phyloP scores from a whole-genome alignment of 805 yeast genomes.

The Barnettozyma salicaria region DNA sequence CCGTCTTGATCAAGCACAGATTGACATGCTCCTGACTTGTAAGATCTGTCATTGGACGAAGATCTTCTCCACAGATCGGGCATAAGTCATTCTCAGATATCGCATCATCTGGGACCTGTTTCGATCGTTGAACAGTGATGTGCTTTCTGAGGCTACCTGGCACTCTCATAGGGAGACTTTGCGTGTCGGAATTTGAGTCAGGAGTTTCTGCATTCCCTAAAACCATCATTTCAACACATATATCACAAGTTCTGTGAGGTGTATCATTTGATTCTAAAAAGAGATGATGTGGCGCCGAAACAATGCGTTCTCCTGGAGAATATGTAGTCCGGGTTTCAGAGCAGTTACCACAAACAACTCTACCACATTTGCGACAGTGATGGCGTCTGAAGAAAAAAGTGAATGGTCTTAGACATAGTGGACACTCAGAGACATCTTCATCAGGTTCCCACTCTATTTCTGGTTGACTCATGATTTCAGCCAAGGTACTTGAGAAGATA shows the following conservation, averaged over 20 bases:
- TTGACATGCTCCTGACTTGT: slow-evolving; percentile 62
- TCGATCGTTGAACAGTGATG: slow-evolving; percentile 8
- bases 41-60: slow-evolving; percentile 15
- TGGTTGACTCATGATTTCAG: neutral
- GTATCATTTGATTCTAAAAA: slow-evolving; percentile 44
- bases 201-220: slow-evolving; percentile 3
- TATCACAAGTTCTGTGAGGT: slow-evolving; percentile 69
- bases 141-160: slow-evolving; percentile 12
- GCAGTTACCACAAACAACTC: slow-evolving; percentile 69
- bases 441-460: slow-evolving; percentile 63
- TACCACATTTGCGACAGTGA: slow-evolving; percentile 80
- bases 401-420: slow-evolving; percentile 46
- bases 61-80: slow-evolving; percentile 32
- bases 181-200: slow-evolving; percentile 12
- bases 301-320: slow-evolving; percentile 54
- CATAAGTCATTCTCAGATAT: slow-evolving; percentile 34
- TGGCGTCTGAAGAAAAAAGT: slow-evolving; percentile 67
- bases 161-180: slow-evolving; percentile 12
- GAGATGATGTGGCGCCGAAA: slow-evolving; percentile 44
- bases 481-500: no score
- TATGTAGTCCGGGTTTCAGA: slow-evolving; percentile 48
- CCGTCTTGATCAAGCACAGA: slow-evolving; percentile 55
- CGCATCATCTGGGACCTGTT: slow-evolving; percentile 12
- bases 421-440: slow-evolving; percentile 44
- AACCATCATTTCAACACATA: slow-evolving; percentile 57